A percentile compares a stretch with the other conserved stretches of the same genome.
phyloP scores from a whole-genome alignment of 805 yeast species.

The Pichia cephalocereana region DNA sequence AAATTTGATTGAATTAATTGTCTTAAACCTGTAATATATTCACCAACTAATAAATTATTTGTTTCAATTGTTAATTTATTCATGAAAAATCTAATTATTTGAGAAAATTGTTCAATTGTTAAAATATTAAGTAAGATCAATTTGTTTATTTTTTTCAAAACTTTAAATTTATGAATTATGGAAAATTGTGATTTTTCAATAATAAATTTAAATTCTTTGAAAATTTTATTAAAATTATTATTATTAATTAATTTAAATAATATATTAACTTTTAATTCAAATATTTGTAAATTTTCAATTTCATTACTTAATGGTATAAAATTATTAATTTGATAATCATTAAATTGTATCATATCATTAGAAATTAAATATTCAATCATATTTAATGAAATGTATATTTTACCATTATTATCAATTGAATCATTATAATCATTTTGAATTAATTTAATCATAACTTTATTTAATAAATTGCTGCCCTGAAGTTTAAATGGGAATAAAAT shows the following conservation, averaged over 20 bases:
- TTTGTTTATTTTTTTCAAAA: constrained; percentile 47
- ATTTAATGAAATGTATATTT: constrained; percentile 8
- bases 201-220: constrained; percentile 57
- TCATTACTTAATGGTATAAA: constrained; percentile 57
- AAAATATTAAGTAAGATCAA: constrained; percentile 14
- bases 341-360: constrained; percentile 30
- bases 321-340: constrained; percentile 27
- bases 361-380: constrained; percentile 19
- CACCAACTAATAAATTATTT: constrained; percentile 37
- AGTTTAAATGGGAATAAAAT: constrained; percentile 53
- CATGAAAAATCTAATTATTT: constrained; percentile 57
- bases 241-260: constrained; percentile 50
- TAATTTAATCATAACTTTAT: constrained; percentile 35
- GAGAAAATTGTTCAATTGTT: constrained; percentile 38
- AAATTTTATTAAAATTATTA: constrained; percentile 39
- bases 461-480: constrained; percentile 32
- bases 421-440: constrained; percentile 3
- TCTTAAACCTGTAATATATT: constrained; percentile 64
- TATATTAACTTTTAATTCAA: constrained; percentile 47
- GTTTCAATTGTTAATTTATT: constrained; percentile 25
- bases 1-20: constrained; percentile 60
- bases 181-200: constrained; percentile 23
- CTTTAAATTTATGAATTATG: constrained; percentile 28
- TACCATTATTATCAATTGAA: constrained; percentile 1
- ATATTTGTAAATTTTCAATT: constrained; percentile 25